A percentile compares a stretch with the other conserved stretches of the same genome.
phyloP scores from a whole-genome alignment of 108 stramenopile species.

The Skeletonema tropicum region DNA sequence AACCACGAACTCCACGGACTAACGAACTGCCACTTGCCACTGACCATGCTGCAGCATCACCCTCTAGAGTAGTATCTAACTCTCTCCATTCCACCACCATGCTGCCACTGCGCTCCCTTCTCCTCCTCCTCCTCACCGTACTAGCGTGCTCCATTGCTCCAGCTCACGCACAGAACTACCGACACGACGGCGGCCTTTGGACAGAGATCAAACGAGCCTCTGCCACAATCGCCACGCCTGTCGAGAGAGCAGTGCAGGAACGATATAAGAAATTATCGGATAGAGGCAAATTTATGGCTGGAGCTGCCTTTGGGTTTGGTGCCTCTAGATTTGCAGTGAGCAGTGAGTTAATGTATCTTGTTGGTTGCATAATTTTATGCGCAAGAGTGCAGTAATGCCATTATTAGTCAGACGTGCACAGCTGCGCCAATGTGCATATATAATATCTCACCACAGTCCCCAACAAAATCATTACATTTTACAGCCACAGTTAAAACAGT shows the following conservation, averaged over 20 bases:
- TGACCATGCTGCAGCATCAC: no score
- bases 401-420: conserved; percentile 2
- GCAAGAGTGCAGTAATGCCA: no score
- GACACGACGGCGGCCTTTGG: conserved; percentile 43
- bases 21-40: no score
- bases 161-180: background rate
- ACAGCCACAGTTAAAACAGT: conserved; percentile 29
- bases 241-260: conserved; percentile 7
- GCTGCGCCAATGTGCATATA: background rate
- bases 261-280: conserved; percentile 29
- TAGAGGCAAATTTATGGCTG: conserved; percentile 34
- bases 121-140: background rate
- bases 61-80: no score
- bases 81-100: background rate
- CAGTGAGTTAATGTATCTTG: conserved; percentile 7
- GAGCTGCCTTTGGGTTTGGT: conserved; percentile 36
- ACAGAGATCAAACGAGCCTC: conserved; percentile 7
- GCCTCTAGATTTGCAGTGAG: conserved; percentile 29
- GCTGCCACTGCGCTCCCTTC: background rate
- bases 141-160: background rate
- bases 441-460: background rate
- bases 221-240: conserved; percentile 13
- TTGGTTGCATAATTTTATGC: background rate
- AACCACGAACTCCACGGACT: background rate
- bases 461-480: background rate